Evolutionary conservation across 2,329 filamentous ascomycete species (phyloP), one percentile per base, ranked within the genome.

Genomic region (Colletotrichum zoysiae): DNA sequence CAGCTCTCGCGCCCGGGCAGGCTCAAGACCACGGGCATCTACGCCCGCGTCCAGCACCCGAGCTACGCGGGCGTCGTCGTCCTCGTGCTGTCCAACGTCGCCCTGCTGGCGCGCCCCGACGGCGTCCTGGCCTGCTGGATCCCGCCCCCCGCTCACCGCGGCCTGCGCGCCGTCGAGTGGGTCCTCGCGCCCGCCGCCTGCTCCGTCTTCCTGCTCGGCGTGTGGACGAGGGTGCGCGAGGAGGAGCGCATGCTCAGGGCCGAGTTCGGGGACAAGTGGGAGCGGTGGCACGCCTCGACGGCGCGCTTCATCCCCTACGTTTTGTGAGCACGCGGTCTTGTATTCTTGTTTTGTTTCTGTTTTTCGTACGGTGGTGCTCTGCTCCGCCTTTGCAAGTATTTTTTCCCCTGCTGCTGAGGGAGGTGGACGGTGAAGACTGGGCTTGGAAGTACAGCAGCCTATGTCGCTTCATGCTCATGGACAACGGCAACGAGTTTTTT

Each of bases 201-300:
- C 18, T 70, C 51, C 51, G 20, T 73, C 44, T 55, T 79, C 40
- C 23, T 79, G 9, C 59, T 78, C 5, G 75, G 73, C 0, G 60
- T 82, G 3, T 78, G 76, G 77, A 77, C 73, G 6, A 78, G 86
- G 33, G 82, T 88, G 0, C 75, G 65, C 42, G 82, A 88, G 71
- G 86, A 88, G 74, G 87, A 89, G 74, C 69, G 59, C 0, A 87
- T 90, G 86, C 71, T 89, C 72, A 79, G 75, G 61, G 78, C 75
- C 5, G 77, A 79, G 20, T 89, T 89, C 78, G 84, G 85, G 0
- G 73, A 75, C 14, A 78, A 84, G 60, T 89, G 87, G 86, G 83
- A 84, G 70, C 74, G 74, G 7, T 88, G 86, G 84, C 82, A 88
- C 78, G 70, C 73, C 3, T 77, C 65, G 65, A 89, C 87, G 6